Conservation (phyloP, 2,329 filamentous ascomycete species). For the Diaporthe nobilis region DNA sequence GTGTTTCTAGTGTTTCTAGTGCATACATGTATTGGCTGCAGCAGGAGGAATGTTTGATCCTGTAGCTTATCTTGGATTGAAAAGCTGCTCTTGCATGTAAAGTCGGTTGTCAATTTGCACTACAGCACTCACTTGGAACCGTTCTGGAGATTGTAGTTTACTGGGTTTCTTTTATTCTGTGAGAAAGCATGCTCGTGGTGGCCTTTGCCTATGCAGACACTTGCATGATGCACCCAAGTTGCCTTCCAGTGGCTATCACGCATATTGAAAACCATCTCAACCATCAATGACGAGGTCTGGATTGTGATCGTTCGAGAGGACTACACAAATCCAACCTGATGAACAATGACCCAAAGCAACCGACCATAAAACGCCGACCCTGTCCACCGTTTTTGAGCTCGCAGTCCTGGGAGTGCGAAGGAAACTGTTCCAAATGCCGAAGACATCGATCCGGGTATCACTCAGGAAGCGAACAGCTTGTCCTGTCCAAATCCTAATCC, state of each 20-base stretch:
- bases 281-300: neutral
- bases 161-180: neutral
- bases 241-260: neutral
- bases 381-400: conserved; percentile 27
- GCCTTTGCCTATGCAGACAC: neutral
- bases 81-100: neutral
- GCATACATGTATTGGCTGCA: neutral
- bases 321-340: conserved; percentile 4
- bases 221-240: neutral
- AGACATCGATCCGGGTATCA: conserved; percentile 41
- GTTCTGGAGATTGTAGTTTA: neutral
- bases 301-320: neutral
- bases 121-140: neutral
- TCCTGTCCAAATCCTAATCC: conserved; percentile 28
- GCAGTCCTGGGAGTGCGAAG: conserved; percentile 21
- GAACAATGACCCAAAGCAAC: conserved; percentile 33
- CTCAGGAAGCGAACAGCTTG: conserved; percentile 29
- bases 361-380: conserved; percentile 39
- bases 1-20: neutral
- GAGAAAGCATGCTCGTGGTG: neutral
- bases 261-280: neutral
- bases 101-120: neutral
- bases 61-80: too few species aligned
- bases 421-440: conserved; percentile 38
- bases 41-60: neutral